Evolutionary conservation across 2,329 filamentous ascomycete species (phyloP).

Genomic region (Aspergillus glaucus): DNA sequence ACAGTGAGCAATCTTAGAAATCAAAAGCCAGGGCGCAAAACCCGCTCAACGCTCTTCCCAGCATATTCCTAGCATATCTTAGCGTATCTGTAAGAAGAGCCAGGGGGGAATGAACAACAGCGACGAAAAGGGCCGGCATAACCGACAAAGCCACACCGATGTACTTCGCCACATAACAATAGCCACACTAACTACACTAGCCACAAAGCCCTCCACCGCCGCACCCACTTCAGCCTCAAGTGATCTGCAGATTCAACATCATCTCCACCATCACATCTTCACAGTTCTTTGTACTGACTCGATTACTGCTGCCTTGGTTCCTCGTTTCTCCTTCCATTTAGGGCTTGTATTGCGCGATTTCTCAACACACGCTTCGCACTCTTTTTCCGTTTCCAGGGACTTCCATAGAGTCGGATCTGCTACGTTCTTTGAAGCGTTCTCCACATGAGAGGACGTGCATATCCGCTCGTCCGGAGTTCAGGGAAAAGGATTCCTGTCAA

Average conservation of each 20-base stretch:
- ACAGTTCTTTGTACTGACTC: not conserved
- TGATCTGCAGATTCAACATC: not conserved
- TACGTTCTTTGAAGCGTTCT: not conserved
- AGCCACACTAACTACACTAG: not conserved
- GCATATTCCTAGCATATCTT: too few relatives aligned
- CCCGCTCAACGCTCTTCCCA: too few relatives aligned
- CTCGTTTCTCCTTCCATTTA: not conserved
- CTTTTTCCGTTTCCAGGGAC: not conserved
- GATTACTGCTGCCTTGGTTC: not conserved
- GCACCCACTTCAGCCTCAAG: not conserved
- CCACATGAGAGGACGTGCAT: too few relatives aligned
- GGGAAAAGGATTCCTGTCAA: too few relatives aligned
- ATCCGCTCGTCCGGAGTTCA: too few relatives aligned
- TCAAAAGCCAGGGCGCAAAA: too few relatives aligned
- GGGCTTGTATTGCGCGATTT: too few relatives aligned
- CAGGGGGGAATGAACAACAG: not conserved
- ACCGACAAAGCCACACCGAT: not conserved
- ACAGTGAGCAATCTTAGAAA: not conserved
- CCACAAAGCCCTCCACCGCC: not conserved
- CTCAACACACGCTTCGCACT: not conserved
- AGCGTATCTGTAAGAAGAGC: not conserved
- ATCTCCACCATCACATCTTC: not conserved
- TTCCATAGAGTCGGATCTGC: not conserved
- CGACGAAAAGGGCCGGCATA: not conserved
- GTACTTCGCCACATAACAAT: not conserved